Conservation (phyloP, 2,329 filamentous ascomycete species). For the Ophiosphaerella herpotricha region DNA sequence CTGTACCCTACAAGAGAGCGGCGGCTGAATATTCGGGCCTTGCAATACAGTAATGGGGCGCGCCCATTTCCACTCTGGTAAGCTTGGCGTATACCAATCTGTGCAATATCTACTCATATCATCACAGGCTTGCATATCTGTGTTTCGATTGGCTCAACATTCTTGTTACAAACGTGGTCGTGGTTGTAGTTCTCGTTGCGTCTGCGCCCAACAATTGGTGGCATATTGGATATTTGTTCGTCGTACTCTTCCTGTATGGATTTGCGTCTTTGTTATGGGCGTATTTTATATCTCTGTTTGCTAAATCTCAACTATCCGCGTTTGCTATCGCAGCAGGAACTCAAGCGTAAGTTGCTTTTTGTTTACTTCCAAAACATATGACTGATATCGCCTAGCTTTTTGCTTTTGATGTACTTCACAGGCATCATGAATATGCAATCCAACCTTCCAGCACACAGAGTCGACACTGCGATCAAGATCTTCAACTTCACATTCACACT, state of each 20-base stretch:
- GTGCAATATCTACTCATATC: background rate
- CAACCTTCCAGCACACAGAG: slow-evolving; percentile 13
- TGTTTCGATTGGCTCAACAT: slow-evolving; percentile 77
- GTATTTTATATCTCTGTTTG: slow-evolving; percentile 79
- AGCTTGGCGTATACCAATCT: background rate
- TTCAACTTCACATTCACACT: slow-evolving; percentile 75
- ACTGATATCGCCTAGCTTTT: slow-evolving; percentile 35
- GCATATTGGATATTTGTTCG: slow-evolving; percentile 75
- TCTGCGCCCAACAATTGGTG: slow-evolving; percentile 67
- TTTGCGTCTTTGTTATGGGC: slow-evolving; percentile 66
- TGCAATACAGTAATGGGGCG: slow-evolving; percentile 89
- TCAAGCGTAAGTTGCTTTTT: slow-evolving; percentile 58
- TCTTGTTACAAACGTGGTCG: slow-evolving; percentile 67
- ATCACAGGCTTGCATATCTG: slow-evolving; percentile 65
- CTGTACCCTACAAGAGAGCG: slow-evolving; percentile 83
- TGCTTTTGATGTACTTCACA: slow-evolving; percentile 51
- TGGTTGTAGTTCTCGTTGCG: slow-evolving; percentile 66
- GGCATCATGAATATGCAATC: slow-evolving; percentile 25
- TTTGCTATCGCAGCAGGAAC: slow-evolving; percentile 78
- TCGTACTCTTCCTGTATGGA: slow-evolving; percentile 78
- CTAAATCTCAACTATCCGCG: slow-evolving; percentile 74
- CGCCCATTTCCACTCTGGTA: slow-evolving; percentile 76
- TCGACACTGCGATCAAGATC: slow-evolving; percentile 57
- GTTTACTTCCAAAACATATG: background rate
- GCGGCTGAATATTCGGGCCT: slow-evolving; percentile 72